These are phyloP conservation scores for Taphrina flavorubra DNA, from an alignment of 1,139 yeast genomes.

Conservation along the genomic window DNA sequence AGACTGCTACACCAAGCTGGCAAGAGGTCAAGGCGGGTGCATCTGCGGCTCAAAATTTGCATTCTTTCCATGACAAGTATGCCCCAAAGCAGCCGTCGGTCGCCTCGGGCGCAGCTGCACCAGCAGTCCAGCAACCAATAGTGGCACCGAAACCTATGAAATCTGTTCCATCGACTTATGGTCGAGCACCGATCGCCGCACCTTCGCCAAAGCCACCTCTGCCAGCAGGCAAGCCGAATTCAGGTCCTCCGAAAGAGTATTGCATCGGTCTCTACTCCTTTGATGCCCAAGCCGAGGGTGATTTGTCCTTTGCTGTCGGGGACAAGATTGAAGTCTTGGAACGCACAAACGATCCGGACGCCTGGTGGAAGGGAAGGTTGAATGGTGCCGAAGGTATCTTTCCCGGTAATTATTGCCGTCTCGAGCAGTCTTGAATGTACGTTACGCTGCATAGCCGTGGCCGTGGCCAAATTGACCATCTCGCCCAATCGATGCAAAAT, in stretches of 20 bases:
- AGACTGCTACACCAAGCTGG: conserved; percentile 32
- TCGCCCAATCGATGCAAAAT: no score
- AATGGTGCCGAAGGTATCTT: conserved; percentile 91
- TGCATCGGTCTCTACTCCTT: conserved; percentile 31
- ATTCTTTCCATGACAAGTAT: conserved; percentile 26
- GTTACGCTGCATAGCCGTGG: no score
- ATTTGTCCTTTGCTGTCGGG: conserved; percentile 83
- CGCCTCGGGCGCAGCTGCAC: not conserved
- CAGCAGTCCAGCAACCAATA: not conserved
- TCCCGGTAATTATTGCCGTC: conserved; percentile 93
- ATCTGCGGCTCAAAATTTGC: conserved; percentile 32
- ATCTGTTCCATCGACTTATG: conserved; percentile 8
- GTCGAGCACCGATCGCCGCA: conserved; percentile 1
- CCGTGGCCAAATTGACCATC: no score
- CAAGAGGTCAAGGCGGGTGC: conserved; percentile 40
- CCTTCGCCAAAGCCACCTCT: conserved; percentile 25
- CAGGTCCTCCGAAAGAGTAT: conserved; percentile 17
- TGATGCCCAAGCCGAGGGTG: conserved; percentile 69
- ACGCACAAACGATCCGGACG: conserved; percentile 80
- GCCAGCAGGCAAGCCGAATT: conserved; percentile 14
- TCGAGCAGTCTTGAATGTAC: conserved; percentile 47
- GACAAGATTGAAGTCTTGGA: conserved; percentile 82
- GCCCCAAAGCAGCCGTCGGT: conserved; percentile 23
- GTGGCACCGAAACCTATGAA: conserved; percentile 25
- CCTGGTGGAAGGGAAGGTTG: conserved; percentile 94